Base-by-base conservation (phyloP, 371 early-diverging fungal genomes). In the Mucor circinelloides region DNA sequence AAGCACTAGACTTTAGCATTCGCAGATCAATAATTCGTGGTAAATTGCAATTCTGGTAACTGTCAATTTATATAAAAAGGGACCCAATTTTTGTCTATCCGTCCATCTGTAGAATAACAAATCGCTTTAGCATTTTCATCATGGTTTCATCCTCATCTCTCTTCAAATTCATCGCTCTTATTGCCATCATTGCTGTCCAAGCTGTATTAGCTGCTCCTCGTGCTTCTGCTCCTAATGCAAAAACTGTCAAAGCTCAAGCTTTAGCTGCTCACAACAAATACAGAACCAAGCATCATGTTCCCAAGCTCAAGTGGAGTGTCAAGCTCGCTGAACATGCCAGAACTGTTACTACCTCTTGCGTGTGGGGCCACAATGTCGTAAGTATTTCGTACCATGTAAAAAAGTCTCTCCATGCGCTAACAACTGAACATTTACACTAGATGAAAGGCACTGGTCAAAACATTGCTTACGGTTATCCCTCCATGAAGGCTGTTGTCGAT, bases 251-350 rank as follows among this genome's bases (percentile, higher is more conserved):
- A 13, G 12, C 54, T 12, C 54, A 54, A 54, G 68, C 72, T 25
- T 57, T 86, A 31, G 63, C 71, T n/a, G 36, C 70, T 28, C 85
- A 84, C 57, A 87, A 87, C 79, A 69, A 77, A 54, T 75, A 67
- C 63, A 82, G 87, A 50, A 70, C 71, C 3, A 64, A 30, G 12
- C 87, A 87, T 58, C 64, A 68, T 13, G 78, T 79, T 19, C 77
- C 80, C 30, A 55, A 78, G 10, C 42, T 87, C 63, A 77, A 46
- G 23, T 87, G 85, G 87, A 80, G 73, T 60, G 34, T 52, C 17
- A 76, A 67, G 5, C 50, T 80, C 8, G 85, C 80, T 12, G 58
- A 31, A 0, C 81, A 76, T 61, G 87, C 83, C 3, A 75, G 79
- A 58, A 67, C 71, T 4, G 84, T 80, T 75, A 67, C 80, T 55